Evolutionary conservation across 306 rosid genomes (phyloP), one percentile per base, ranked within the genome.

Genomic region (Begonia masoniana): DNA sequence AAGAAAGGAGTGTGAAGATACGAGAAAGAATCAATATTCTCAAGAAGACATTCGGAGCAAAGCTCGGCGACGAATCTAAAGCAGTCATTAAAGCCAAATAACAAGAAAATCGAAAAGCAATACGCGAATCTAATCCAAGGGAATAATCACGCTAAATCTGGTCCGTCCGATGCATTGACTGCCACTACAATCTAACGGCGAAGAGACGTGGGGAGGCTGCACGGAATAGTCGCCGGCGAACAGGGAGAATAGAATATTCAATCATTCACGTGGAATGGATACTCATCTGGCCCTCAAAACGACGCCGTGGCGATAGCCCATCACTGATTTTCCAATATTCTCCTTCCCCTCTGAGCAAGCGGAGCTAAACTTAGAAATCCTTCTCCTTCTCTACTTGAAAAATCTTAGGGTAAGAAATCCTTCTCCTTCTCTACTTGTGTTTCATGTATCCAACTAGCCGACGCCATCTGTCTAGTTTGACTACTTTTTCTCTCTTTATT

Each of bases 191-290:
- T 63, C 58, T 1, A 26, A 78, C 65, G 74, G 83, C 10, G 5
- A 1, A 11, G 1, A 50, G n/a, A 43, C 41, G 35, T 21, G 64
- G 15, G 36, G 63, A 12, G 8, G 21, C 76, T 74, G 76, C 67
- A 42, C 75, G 79, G 84, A 72, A 76, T 74, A 85, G 78, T 85
- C 84, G 60, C 59, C 76, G 74, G 67, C 61, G 54, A 64, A 65
- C 61, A 6, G 52, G 59, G 13, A 10, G 48, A 45, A 15, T 35
- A 55, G 71, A 69, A 75, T 69, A 75, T 75, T 65, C 66, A 65
- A 0, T 15, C 59, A 59, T 67, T 59, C 80, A 71, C 73, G n/a
- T 11, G 49, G 8, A 31, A 31, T 31, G 39, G 1, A 31, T 31
- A 31, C 35, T 26, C 35, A 26, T 0, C 39, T 31, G 39, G 2